Evolutionary conservation across 2,329 filamentous ascomycete genomes (phyloP), one percentile per base, ranked within the genome.

Genomic region (Epichloe typhina): DNA sequence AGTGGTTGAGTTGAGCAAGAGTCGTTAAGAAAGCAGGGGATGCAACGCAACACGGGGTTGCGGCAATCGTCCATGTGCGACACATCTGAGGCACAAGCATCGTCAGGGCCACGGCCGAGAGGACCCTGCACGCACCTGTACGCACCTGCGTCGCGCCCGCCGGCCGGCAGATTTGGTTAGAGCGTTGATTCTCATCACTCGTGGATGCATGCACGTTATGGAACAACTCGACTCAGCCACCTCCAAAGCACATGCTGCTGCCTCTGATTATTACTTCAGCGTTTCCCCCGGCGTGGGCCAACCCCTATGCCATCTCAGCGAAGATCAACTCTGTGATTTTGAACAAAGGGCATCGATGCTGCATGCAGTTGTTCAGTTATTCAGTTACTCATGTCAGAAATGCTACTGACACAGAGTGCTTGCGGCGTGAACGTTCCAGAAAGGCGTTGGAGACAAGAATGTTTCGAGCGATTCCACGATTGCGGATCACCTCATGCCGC

Each of bases 51-150:
- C 44, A 60, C 54, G 53, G 54, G 54, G 56, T 56, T 57, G 54
- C 52, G 50, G 54, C 58, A 46, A 61, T 69, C 69, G 62, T 68
- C 65, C 46, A 68, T 59, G 65, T 73, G 70, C 64, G 67, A 74
- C 72, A 71, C 60, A 66, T 66, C 63, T 73, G 72, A 74, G 61
- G 72, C 72, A 73, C 43, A 49, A 37, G 43, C 38, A 52, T 54
- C 47, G 53, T 53, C 53, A 52, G 51, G 52, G 46, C 38, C 44
- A 35, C 42, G 41, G 38, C 23, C 40, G 47, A 49, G 51, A 46
- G 48, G 51, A 43, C 46, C 50, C 44, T 39, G 40, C 26, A 31
- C 26, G 23, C 23, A 23, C 23, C 23, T 23, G 23, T 2, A 31
- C 26, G 23, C 23, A 26, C 23, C 23, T 8, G 23, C 23, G 9